Evolutionary conservation across 1,139 yeast genomes (phyloP).

Genomic region (Taphrina betulina): DNA sequence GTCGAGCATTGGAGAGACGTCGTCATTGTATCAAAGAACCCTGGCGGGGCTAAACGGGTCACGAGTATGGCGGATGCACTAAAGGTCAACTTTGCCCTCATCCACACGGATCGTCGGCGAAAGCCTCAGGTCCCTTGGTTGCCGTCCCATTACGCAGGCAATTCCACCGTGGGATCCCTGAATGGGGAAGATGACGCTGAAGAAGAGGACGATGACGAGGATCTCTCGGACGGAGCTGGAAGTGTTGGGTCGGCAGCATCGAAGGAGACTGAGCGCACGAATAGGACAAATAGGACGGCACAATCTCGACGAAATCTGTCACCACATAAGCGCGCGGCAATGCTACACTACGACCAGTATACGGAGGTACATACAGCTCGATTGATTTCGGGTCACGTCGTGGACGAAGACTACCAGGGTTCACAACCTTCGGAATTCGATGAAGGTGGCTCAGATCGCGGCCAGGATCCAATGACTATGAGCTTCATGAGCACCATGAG

Average conservation of each 20-base stretch:
- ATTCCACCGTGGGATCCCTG: conserved; percentile 33
- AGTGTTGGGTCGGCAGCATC: conserved; percentile 14
- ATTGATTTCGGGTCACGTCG: conserved; percentile 95
- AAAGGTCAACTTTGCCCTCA: conserved; percentile 97
- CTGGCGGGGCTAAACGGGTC: conserved; percentile 94
- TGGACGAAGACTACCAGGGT: conserved; percentile 70
- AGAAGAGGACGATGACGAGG: conserved; percentile 36
- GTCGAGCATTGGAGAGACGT: conserved; percentile 82
- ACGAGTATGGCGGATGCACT: conserved; percentile 94
- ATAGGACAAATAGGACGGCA: conserved; percentile 19
- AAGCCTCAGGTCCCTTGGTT: conserved; percentile 57
- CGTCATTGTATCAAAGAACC: conserved; percentile 89
- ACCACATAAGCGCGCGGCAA: conserved; percentile 19
- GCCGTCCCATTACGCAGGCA: conserved; percentile 37
- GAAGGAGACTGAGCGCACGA: conserved; percentile 16
- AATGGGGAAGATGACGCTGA: conserved; percentile 25
- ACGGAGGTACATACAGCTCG: conserved; percentile 84
- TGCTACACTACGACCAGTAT: conserved; percentile 16
- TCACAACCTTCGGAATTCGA: conserved; percentile 29
- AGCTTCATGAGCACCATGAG: conserved; percentile 31
- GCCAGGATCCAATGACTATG: conserved; percentile 28
- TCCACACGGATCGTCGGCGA: conserved; percentile 95
- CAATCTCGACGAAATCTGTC: conserved; percentile 27
- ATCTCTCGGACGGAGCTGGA: conserved; percentile 48
- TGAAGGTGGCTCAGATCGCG: conserved; percentile 39